Percentiles rank a stretch among this genome's conserved stretches.
Conservation (phyloP, 192 early-diverging fungal species). For the Entophlyctis helioformis region DNA sequence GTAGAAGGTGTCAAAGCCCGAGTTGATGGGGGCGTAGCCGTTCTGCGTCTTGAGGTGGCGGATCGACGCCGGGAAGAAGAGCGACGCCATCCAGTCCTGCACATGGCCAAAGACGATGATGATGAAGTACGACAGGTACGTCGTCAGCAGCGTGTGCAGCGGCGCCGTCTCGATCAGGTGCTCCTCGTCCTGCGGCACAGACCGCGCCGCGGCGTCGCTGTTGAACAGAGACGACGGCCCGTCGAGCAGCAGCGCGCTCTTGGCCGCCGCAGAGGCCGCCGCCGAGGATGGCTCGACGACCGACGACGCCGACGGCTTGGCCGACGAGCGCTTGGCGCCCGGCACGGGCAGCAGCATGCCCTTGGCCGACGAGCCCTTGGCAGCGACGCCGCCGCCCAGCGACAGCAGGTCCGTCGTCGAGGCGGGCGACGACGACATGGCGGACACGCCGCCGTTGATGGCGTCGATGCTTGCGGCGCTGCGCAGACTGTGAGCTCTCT, state of each 20-base stretch:
- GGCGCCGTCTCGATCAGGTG: slow-evolving; percentile 58
- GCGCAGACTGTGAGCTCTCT: not conserved
- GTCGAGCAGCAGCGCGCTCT: no score
- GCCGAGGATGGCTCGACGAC: no score
- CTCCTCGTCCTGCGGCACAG: slow-evolving; percentile 4
- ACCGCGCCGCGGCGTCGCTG: not conserved
- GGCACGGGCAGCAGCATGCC: no score
- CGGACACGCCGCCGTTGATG: not conserved
- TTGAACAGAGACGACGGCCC: not conserved
- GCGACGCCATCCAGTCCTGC: slow-evolving; percentile 82
- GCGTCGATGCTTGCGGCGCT: not conserved
- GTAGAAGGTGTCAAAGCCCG: slow-evolving; percentile 96
- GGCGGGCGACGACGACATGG: not conserved
- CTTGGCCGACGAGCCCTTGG: no score
- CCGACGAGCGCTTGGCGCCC: no score
- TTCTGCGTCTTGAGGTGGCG: slow-evolving; percentile 19
- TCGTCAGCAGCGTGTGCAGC: slow-evolving; percentile 73
- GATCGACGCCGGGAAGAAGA: slow-evolving; percentile 17
- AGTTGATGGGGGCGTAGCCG: slow-evolving; percentile 87
- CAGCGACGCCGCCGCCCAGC: no score
- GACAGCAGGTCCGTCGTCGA: no score
- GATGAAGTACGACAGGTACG: slow-evolving; percentile 89
- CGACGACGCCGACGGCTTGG: no score
- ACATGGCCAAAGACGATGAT: slow-evolving; percentile 88
- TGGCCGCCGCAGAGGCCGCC: no score